Evolutionary conservation across 2,329 filamentous ascomycete species (phyloP).

Genomic region (Mycosphaerella arachidis): DNA sequence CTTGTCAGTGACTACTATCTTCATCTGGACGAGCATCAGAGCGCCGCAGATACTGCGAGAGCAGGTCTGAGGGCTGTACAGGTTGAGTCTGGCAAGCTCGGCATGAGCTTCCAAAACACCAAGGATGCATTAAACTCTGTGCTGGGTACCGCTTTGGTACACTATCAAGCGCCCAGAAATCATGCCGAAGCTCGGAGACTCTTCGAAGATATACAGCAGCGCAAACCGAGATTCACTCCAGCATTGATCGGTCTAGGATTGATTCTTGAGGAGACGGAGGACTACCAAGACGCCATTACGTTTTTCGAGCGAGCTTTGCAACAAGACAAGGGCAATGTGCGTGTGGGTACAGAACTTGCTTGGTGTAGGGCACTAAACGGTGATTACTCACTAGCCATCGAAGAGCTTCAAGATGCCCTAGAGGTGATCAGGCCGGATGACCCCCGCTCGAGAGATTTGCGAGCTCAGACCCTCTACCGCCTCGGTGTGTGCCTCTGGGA

Average conservation of each 20-base stretch:
- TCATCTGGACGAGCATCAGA: slow-evolving; percentile 78
- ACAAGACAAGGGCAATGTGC: slow-evolving; percentile 68
- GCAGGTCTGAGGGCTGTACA: slow-evolving; percentile 62
- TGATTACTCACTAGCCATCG: slow-evolving; percentile 63
- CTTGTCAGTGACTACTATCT: slow-evolving; percentile 81
- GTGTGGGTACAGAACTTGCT: slow-evolving; percentile 78
- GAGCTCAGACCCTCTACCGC: slow-evolving; percentile 80
- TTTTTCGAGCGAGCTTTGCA: slow-evolving; percentile 73
- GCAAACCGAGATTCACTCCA: slow-evolving; percentile 69
- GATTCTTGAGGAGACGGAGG: slow-evolving; percentile 88
- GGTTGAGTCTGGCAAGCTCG: slow-evolving; percentile 61
- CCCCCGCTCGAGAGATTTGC: slow-evolving; percentile 61
- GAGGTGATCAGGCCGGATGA: slow-evolving; percentile 60
- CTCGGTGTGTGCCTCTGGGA: slow-evolving; percentile 87
- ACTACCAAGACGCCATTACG: slow-evolving; percentile 74
- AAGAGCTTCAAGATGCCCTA: slow-evolving; percentile 67
- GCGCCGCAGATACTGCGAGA: slow-evolving; percentile 71
- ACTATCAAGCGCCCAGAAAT: slow-evolving; percentile 83
- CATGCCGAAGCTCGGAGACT: slow-evolving; percentile 83
- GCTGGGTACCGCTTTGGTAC: slow-evolving; percentile 82
- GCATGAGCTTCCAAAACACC: slow-evolving; percentile 64
- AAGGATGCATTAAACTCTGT: slow-evolving; percentile 70
- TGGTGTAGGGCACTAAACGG: slow-evolving; percentile 87
- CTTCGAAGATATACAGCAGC: slow-evolving; percentile 74
- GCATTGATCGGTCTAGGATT: slow-evolving; percentile 86